Conservation (phyloP, 257 asterid genomes). For the Pogostemon cablin region DNA sequence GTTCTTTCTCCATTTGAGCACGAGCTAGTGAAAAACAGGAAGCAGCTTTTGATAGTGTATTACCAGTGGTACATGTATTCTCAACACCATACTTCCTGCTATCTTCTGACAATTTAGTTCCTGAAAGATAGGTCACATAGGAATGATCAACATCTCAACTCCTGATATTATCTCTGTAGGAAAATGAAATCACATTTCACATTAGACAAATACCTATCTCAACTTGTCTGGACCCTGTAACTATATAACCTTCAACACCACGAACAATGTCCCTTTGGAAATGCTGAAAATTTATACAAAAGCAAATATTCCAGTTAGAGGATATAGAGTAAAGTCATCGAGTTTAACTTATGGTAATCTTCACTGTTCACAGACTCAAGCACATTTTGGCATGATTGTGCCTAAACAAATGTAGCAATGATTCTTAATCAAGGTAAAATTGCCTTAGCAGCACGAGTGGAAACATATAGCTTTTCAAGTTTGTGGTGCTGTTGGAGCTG, state of each 20-base stretch:
- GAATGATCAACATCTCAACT: slow-evolving; percentile 28
- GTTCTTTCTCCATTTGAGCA: slow-evolving; percentile 92
- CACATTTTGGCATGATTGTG: neutral
- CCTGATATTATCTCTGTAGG: neutral
- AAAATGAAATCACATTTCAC: slow-evolving; percentile 5
- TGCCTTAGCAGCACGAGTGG: slow-evolving; percentile 97
- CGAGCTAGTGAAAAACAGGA: slow-evolving; percentile 76
- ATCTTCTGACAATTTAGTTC: slow-evolving; percentile 89
- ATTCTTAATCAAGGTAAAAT: slow-evolving; percentile 10
- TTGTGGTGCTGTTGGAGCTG: slow-evolving; percentile 95
- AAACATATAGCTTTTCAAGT: slow-evolving; percentile 83
- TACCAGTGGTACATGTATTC: slow-evolving; percentile 87
- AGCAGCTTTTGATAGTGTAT: slow-evolving; percentile 88
- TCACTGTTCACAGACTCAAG: neutral
- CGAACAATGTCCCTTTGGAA: slow-evolving; percentile 98
- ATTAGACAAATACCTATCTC: slow-evolving; percentile 69
- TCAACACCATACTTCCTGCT: slow-evolving; percentile 91
- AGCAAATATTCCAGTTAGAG: neutral
- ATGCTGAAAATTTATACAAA: slow-evolving; percentile 65
- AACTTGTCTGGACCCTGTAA: slow-evolving; percentile 90
- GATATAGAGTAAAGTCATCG: slow-evolving; percentile 10
- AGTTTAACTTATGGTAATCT: neutral
- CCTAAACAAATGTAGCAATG: neutral
- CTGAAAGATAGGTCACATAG: slow-evolving; percentile 37
- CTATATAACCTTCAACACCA: slow-evolving; percentile 96